Percentiles rank a stretch among this genome's conserved stretches.
These are phyloP conservation scores for Sicyos edulis DNA, from an alignment of 306 rosid species.

Conservation along the genomic window DNA sequence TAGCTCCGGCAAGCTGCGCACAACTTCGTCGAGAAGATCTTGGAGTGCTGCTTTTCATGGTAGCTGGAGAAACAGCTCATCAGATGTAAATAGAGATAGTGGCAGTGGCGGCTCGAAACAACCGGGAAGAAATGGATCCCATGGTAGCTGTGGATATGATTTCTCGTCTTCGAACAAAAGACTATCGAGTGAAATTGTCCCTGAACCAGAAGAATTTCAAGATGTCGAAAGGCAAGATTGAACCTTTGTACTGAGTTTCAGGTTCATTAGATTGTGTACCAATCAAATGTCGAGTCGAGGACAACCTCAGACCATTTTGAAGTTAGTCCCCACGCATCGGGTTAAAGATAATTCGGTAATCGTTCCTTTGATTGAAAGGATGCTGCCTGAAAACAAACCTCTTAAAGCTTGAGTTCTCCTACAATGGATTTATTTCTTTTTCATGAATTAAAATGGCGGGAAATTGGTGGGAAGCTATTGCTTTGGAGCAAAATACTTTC, in stretches of 20 bases:
- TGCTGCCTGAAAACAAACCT: slow-evolving; percentile 11
- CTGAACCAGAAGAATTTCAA: slow-evolving; percentile 71
- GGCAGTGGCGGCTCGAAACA: slow-evolving; percentile 46
- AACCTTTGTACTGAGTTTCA: neutral
- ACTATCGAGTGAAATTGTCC: slow-evolving; percentile 76
- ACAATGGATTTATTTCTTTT: neutral
- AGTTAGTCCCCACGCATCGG: neutral
- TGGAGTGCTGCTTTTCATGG: slow-evolving; percentile 80
- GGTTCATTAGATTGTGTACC: neutral
- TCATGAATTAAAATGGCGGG: slow-evolving; percentile 6
- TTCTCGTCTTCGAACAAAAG: slow-evolving; percentile 70
- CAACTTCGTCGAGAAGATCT: slow-evolving; percentile 74
- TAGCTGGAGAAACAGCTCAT: slow-evolving; percentile 89
- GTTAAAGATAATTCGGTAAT: neutral
- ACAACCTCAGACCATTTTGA: neutral
- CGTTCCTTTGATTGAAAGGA: slow-evolving; percentile 4
- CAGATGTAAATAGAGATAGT: slow-evolving; percentile 51
- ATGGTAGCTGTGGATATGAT: slow-evolving; percentile 66
- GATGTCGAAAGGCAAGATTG: slow-evolving; percentile 43
- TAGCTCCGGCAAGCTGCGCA: slow-evolving; percentile 70
- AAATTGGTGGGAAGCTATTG: slow-evolving; percentile 13
- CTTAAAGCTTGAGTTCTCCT: neutral
- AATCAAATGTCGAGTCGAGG: neutral
- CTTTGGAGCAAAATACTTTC: neutral
- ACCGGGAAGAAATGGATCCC: slow-evolving; percentile 57